These are phyloP conservation scores for Phytophthora brassicae DNA, from an alignment of 352 stramenopile species.

Conservation along the genomic window DNA sequence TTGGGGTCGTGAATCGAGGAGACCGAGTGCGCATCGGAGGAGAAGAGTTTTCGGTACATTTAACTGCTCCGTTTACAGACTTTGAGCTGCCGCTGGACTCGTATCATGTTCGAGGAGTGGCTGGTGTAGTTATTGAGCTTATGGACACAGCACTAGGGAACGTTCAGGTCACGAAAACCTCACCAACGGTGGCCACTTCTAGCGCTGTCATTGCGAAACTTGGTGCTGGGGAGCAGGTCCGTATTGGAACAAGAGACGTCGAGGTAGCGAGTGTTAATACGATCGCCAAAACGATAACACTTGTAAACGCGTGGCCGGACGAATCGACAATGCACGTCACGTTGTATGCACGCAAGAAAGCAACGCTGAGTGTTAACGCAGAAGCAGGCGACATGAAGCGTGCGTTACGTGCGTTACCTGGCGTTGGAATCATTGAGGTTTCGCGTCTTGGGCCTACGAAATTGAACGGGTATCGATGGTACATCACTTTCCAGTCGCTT, in stretches of 20 bases:
- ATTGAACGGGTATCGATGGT: slow-evolving; percentile 64
- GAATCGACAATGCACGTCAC: slow-evolving; percentile 50
- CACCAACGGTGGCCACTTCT: slow-evolving; percentile 37
- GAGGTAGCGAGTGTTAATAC: slow-evolving; percentile 32
- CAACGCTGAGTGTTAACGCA: slow-evolving; percentile 49
- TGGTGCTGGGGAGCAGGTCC: slow-evolving; percentile 48
- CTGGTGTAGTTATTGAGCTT: slow-evolving; percentile 34
- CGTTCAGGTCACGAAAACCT: slow-evolving; percentile 48
- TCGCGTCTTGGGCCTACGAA: slow-evolving; percentile 55
- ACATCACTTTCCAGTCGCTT: slow-evolving; percentile 72
- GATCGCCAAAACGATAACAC: slow-evolving; percentile 28
- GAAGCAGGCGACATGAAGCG: slow-evolving; percentile 55
- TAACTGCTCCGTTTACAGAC: slow-evolving; percentile 71
- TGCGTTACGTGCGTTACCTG: slow-evolving; percentile 46
- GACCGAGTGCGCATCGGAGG: slow-evolving; percentile 53
- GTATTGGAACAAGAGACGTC: slow-evolving; percentile 57
- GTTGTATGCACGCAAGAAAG: slow-evolving; percentile 68
- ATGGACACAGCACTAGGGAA: slow-evolving; percentile 70
- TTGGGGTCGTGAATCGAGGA: slow-evolving; percentile 70
- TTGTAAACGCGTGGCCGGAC: slow-evolving; percentile 51
- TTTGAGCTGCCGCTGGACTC: slow-evolving; percentile 60
- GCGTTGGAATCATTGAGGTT: slow-evolving; percentile 59
- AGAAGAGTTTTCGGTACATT: slow-evolving; percentile 68
- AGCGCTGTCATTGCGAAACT: slow-evolving; percentile 45
- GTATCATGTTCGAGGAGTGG: slow-evolving; percentile 62